These are phyloP conservation scores for Podila horticola DNA, from an alignment of 192 early-diverging fungal species.

Conservation along the genomic window DNA sequence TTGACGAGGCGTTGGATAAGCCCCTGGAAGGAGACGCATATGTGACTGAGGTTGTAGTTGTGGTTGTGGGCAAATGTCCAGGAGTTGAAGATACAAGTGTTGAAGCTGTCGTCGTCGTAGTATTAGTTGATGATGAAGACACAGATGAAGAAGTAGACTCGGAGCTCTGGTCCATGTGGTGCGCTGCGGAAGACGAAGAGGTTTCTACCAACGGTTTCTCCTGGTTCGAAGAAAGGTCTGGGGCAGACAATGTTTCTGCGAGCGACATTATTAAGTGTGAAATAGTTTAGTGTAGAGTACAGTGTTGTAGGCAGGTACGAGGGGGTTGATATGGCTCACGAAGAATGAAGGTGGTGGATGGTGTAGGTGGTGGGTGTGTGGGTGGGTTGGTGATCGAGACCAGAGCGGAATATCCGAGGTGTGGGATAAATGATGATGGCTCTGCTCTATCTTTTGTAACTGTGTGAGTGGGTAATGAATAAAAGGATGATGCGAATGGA, in stretches of 20 bases:
- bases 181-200: slow-evolving; percentile 5
- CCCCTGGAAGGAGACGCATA: slow-evolving; percentile 9
- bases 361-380: background rate
- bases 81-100: background rate
- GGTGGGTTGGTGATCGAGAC: background rate
- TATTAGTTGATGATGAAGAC: background rate
- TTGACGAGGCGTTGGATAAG: slow-evolving; percentile 23
- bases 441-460: background rate
- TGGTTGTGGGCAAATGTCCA: background rate
- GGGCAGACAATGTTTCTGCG: background rate
- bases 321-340: background rate
- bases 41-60: background rate
- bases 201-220: background rate
- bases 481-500: background rate
- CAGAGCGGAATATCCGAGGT: background rate
- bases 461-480: slow-evolving; percentile 2
- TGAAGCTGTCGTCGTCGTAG: background rate
- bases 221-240: background rate
- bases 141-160: background rate
- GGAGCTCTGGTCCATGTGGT: background rate
- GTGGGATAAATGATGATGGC: background rate
- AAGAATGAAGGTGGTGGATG: slow-evolving; percentile 3
- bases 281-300: too few species aligned
- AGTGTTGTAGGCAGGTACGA: background rate
- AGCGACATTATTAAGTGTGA: slow-evolving; percentile 12